A percentile compares a stretch with the other conserved stretches of the same genome.
Evolutionary conservation across 768 basidiomycete species (phyloP).

Genomic region (Mycena filopes): DNA sequence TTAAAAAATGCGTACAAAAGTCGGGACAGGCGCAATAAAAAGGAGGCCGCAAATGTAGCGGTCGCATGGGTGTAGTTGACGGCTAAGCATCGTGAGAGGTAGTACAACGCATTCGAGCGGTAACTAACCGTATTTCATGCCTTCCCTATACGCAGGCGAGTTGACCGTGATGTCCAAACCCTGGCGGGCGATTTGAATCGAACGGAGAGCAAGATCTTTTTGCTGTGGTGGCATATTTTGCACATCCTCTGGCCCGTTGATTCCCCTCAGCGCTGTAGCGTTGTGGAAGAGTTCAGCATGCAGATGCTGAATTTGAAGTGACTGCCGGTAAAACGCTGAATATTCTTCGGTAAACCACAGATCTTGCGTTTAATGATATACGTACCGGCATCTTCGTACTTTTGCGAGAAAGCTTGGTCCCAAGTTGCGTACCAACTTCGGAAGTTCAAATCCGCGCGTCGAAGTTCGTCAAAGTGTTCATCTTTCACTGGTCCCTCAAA

Average conservation of each 20-base stretch:
- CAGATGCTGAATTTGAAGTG: constrained; percentile 86
- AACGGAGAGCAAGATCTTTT: constrained; percentile 80
- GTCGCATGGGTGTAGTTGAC: constrained; percentile 94
- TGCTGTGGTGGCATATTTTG: constrained; percentile 85
- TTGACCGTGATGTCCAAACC: constrained; percentile 88
- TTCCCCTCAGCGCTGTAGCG: constrained; percentile 83
- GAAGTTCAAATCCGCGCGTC: constrained; percentile 82
- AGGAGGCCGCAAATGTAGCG: constrained; percentile 93
- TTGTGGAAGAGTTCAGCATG: constrained; percentile 89
- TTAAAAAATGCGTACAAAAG: constrained; percentile 72
- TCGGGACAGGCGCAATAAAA: constrained; percentile 85
- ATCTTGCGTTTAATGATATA: neutral
- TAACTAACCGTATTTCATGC: constrained; percentile 88
- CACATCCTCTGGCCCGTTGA: constrained; percentile 88
- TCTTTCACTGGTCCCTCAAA: constrained; percentile 80
- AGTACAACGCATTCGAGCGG: neutral
- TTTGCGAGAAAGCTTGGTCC: constrained; percentile 83
- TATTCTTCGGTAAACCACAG: constrained; percentile 4
- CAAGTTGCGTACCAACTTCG: constrained; percentile 83
- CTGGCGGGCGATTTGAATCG: constrained; percentile 84
- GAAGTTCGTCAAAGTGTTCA: constrained; percentile 76
- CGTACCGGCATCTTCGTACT: constrained; percentile 85
- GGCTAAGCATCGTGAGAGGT: constrained; percentile 53
- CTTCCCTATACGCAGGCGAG: constrained; percentile 86
- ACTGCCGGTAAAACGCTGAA: constrained; percentile 88